Percentiles rank a stretch among this genome's conserved stretches.
These are phyloP conservation scores for Arachis stenosperma DNA, from an alignment of 306 rosid species.

Conservation along the genomic window DNA sequence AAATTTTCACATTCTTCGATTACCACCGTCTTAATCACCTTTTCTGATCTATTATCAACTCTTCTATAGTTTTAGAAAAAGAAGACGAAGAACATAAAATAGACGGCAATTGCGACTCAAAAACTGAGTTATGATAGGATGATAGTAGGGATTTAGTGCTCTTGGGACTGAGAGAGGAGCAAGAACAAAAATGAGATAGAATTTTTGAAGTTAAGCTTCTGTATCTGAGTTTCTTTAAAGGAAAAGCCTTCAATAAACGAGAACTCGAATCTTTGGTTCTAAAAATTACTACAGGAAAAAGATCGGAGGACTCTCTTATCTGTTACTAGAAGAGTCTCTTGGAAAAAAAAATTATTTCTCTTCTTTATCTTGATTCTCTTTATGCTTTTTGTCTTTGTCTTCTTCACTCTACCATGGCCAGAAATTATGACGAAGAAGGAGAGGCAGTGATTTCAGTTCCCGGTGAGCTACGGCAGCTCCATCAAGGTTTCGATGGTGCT, in stretches of 20 bases:
- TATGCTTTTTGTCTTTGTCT: neutral
- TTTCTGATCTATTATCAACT: no score
- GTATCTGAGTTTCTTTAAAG: slow-evolving; percentile 51
- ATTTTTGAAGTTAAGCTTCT: slow-evolving; percentile 72
- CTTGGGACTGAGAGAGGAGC: slow-evolving; percentile 55
- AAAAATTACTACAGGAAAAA: neutral
- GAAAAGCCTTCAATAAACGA: slow-evolving; percentile 39
- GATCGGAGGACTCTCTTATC: slow-evolving; percentile 51
- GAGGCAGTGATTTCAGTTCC: slow-evolving; percentile 75
- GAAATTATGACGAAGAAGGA: slow-evolving; percentile 55
- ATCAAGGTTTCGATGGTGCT: slow-evolving; percentile 33
- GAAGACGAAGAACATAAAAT: slow-evolving; percentile 43
- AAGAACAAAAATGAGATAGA: slow-evolving; percentile 53
- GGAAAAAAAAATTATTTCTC: slow-evolving; percentile 64
- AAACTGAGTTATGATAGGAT: slow-evolving; percentile 34
- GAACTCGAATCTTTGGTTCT: slow-evolving; percentile 43
- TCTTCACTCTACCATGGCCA: slow-evolving; percentile 16
- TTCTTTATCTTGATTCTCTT: neutral
- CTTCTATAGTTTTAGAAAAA: slow-evolving; percentile 1
- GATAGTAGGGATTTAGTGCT: neutral
- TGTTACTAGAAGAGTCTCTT: slow-evolving; percentile 57
- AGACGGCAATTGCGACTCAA: slow-evolving; percentile 6
- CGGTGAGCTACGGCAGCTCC: slow-evolving; percentile 42
- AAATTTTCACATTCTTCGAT: no score
- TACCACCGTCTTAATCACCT: no score